phyloP scores from a whole-genome alignment of 2,329 filamentous ascomycete species.

The Grosmannia clavigera region DNA sequence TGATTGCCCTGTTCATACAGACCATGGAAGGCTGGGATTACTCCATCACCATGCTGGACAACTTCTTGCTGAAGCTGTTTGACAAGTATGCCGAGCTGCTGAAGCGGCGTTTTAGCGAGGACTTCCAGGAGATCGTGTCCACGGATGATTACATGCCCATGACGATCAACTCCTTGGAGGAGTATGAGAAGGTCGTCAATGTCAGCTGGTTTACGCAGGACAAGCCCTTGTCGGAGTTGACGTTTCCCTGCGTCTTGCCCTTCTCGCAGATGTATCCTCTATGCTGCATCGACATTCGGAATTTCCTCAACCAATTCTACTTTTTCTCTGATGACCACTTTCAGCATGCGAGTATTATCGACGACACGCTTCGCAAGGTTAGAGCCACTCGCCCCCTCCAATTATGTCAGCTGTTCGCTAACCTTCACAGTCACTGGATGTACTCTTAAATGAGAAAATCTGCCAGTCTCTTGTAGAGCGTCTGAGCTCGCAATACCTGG shows the following conservation, averaged over 20 bases:
- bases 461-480: conserved; percentile 82
- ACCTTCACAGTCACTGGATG: conserved; percentile 61
- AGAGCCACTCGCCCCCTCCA: conserved; percentile 1
- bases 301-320: conserved; percentile 97
- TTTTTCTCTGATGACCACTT: conserved; percentile 97
- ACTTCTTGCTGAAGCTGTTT: conserved; percentile 77
- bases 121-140: conserved; percentile 84
- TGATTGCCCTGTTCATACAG: conserved; percentile 88
- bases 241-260: conserved; percentile 87
- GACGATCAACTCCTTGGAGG: conserved; percentile 80
- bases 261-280: conserved; percentile 99
- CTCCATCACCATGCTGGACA: conserved; percentile 67
- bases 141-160: conserved; percentile 99
- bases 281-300: conserved; percentile 95
- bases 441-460: conserved; percentile 85
- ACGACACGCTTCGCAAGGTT: conserved; percentile 75
- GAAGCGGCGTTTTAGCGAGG: conserved; percentile 83
- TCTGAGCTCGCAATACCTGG: conserved; percentile 82
- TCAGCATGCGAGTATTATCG: conserved; percentile 77
- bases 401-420: conserved; percentile 1
- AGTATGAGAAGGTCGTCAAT: conserved; percentile 91
- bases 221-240: conserved; percentile 60
- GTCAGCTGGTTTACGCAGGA: conserved; percentile 94
- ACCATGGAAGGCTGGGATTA: conserved; percentile 98
- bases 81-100: conserved; percentile 87